Conservation (phyloP, 176 grass and related monocot species). For the Triticum aestivum region DNA sequence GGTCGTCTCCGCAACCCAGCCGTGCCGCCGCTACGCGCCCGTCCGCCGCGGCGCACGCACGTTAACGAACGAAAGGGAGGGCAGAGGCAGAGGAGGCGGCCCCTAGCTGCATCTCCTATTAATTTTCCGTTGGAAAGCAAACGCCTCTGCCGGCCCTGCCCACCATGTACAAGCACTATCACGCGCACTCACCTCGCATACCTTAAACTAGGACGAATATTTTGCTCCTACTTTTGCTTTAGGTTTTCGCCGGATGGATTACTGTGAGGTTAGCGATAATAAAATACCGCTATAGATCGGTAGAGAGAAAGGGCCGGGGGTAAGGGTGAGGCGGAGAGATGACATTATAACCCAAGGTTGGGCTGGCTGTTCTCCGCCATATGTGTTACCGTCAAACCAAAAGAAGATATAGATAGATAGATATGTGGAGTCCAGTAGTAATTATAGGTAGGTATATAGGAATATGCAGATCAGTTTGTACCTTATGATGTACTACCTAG, state of each 20-base stretch:
- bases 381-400: slow-evolving; percentile 54
- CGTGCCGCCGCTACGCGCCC: neutral
- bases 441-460: neutral
- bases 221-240: slow-evolving; percentile 37
- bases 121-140: neutral
- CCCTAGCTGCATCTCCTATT: neutral
- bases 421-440: slow-evolving; percentile 11
- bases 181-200: slow-evolving; percentile 26
- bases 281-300: neutral
- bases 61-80: neutral
- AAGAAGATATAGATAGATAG: slow-evolving; percentile 33
- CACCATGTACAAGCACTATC: slow-evolving; percentile 1
- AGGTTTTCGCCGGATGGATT: slow-evolving; percentile 23
- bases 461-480: too few relatives aligned
- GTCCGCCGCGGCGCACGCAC: neutral
- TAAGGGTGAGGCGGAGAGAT: neutral
- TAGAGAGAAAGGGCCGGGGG: neutral
- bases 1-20: neutral
- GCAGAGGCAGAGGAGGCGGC: neutral
- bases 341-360: slow-evolving; percentile 44
- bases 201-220: slow-evolving; percentile 38
- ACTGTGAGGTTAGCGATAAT: slow-evolving; percentile 41
- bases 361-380: slow-evolving; percentile 11
- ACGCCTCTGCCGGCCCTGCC: neutral
- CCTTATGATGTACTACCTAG: too few relatives aligned